Base-by-base conservation (phyloP, 139 green algal genomes). In the Closterium sp. region DNA sequence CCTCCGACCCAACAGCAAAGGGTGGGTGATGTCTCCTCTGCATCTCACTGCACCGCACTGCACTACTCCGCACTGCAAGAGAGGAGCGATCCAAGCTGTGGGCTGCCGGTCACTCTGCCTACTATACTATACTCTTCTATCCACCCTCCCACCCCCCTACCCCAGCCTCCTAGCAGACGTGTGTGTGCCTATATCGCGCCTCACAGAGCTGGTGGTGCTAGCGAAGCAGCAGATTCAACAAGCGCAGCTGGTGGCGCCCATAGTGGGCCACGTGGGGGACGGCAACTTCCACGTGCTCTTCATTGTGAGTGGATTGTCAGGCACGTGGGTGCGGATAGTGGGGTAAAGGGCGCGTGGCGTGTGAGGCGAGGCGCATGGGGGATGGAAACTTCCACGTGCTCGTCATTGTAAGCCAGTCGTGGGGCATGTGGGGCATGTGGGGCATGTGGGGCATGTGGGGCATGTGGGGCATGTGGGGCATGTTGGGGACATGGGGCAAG, bases 1-100 rank as follows among this genome's bases (percentile, higher is more conserved):
- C 5, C 50, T 95, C 70, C 62, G 88, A 62, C 95, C 96, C 0
- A 95, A 95, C 22, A 94, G 86, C 4, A 96, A 97, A 91, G 94
- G 96, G 31, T 97, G 95, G 89, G 96, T 97, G 45, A 91, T 93
- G 96, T 29, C 97, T 95, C 90, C 96, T 97, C 32, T 38, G 32
- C 32, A 3, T 38, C 32, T 38, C 32, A 38, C 32, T 38, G 32
- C 32, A 38, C 32, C 32, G 2, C 32, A 38, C 32, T 38, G 32
- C 32, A 38, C 32, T 3, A 3, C 32, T 38, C 32, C 3, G 2
- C 2, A 38, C 32, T 38, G 32, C 32, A 38, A 38, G 91, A 3
- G 96, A 97, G 92, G 95, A 96, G n/a, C 70, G 96, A 2, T 89
- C 42, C 9, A 88, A 89, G 93, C 94, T 97, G 85, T 97, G 96